These are phyloP conservation scores for Colletotrichum tofieldiae DNA, from an alignment of 2,329 filamentous ascomycete genomes.

Conservation along the genomic window DNA sequence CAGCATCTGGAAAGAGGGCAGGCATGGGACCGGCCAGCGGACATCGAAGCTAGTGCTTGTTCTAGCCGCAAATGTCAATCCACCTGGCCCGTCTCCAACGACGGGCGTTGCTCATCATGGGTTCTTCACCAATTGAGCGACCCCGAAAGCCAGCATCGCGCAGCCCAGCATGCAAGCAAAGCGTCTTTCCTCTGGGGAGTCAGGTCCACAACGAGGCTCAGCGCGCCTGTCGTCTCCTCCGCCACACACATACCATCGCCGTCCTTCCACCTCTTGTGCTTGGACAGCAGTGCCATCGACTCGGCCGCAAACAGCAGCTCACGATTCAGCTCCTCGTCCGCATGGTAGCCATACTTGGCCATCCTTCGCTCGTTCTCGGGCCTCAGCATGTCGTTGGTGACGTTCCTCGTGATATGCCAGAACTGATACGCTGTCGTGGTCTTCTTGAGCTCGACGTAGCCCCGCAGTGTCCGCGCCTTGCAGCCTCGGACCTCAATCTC, in stretches of 20 bases:
- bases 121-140: background rate
- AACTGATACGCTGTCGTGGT: slow-evolving; percentile 36
- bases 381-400: slow-evolving; percentile 8
- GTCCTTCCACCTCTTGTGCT: slow-evolving; percentile 18
- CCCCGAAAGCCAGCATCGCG: slow-evolving; percentile 17
- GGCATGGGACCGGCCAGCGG: slow-evolving; percentile 5
- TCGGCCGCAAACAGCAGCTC: slow-evolving; percentile 22
- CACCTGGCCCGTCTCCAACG: background rate
- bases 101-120: too few relatives aligned
- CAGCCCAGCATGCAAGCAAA: slow-evolving; percentile 27
- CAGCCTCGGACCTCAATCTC: slow-evolving; percentile 28
- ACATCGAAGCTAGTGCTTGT: background rate
- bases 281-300: background rate
- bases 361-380: slow-evolving; percentile 21
- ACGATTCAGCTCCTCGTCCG: slow-evolving; percentile 24
- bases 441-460: slow-evolving; percentile 29
- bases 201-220: background rate
- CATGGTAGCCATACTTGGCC: slow-evolving; percentile 18
- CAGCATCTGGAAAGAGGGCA: background rate
- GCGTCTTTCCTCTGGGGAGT: slow-evolving; percentile 15
- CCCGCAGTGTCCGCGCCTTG: slow-evolving; percentile 14
- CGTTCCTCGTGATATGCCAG: slow-evolving; percentile 42
- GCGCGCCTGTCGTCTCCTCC: slow-evolving; percentile 11
- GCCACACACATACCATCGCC: slow-evolving; percentile 20
- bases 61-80: background rate